These are phyloP conservation scores for Juncus effusus DNA, from an alignment of 176 grass and related monocot genomes.

Conservation along the genomic window DNA sequence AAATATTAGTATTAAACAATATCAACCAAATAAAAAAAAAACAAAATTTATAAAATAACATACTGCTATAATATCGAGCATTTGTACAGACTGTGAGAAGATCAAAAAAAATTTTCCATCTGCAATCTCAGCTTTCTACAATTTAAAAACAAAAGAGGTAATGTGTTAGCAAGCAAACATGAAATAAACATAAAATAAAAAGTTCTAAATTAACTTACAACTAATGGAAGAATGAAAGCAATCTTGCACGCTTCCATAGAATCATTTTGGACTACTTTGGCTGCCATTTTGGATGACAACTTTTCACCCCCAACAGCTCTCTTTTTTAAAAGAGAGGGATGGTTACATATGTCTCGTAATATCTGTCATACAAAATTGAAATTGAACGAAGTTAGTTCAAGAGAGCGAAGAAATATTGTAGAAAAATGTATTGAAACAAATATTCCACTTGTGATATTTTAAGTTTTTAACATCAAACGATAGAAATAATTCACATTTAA, in stretches of 20 bases:
- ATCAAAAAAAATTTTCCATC: slow-evolving; percentile 72
- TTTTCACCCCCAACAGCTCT: slow-evolving; percentile 64
- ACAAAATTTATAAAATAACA: background rate
- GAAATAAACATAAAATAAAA: background rate
- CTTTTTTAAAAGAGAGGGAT: slow-evolving; percentile 75
- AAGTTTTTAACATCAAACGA: too few relatives aligned
- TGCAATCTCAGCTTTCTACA: slow-evolving; percentile 60
- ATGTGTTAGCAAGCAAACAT: too few relatives aligned
- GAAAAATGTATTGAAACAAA: too few relatives aligned
- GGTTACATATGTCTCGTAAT: slow-evolving; percentile 90
- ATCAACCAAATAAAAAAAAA: background rate
- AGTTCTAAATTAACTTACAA: slow-evolving; percentile 60
- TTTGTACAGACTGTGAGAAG: slow-evolving; percentile 79
- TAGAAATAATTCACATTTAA: too few relatives aligned
- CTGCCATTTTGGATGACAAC: slow-evolving; percentile 69
- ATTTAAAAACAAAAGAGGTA: background rate
- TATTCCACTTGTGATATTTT: too few relatives aligned
- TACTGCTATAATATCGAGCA: slow-evolving; percentile 88
- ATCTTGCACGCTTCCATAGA: slow-evolving; percentile 82
- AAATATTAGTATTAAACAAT: too few relatives aligned
- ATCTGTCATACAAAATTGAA: slow-evolving; percentile 41
- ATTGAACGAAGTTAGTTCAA: background rate
- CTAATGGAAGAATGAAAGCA: slow-evolving; percentile 74
- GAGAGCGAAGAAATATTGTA: too few relatives aligned
- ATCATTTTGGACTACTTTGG: slow-evolving; percentile 42